A percentile compares a stretch with the other conserved stretches of the same genome.
phyloP scores from a whole-genome alignment of 305 asterid species.

The Fraxinus floribunda region DNA sequence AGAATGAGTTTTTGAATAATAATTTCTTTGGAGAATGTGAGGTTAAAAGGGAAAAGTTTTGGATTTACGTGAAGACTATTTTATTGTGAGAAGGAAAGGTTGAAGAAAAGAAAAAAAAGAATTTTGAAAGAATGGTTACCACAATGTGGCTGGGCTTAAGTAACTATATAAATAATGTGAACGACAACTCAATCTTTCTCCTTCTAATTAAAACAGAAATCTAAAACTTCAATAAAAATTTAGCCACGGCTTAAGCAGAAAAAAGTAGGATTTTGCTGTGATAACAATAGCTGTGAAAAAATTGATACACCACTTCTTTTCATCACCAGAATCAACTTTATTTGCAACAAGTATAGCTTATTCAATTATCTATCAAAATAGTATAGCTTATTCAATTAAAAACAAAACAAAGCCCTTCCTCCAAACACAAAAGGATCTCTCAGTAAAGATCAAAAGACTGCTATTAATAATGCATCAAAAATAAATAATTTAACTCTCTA shows the following conservation, averaged over 20 bases:
- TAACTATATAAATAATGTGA: background rate
- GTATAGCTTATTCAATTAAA: background rate
- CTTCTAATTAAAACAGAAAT: background rate
- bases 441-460: background rate
- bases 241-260: background rate
- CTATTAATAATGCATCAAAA: background rate
- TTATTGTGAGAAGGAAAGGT: background rate
- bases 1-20: background rate
- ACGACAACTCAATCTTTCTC: background rate
- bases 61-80: background rate
- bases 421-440: background rate
- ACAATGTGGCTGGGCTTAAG: background rate
- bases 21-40: background rate
- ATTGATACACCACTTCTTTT: background rate
- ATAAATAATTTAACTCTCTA: background rate
- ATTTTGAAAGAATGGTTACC: background rate
- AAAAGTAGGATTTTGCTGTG: background rate
- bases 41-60: background rate
- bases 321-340: background rate
- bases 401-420: background rate
- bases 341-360: background rate
- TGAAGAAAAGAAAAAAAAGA: background rate
- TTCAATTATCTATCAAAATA: too few relatives aligned
- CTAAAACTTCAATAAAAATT: background rate
- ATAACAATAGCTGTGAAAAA: conserved; percentile 1